Evolutionary conservation across 2,329 filamentous ascomycete species (phyloP), one percentile per base, ranked within the genome.

Genomic region (Nannizziopsis barbatae): DNA sequence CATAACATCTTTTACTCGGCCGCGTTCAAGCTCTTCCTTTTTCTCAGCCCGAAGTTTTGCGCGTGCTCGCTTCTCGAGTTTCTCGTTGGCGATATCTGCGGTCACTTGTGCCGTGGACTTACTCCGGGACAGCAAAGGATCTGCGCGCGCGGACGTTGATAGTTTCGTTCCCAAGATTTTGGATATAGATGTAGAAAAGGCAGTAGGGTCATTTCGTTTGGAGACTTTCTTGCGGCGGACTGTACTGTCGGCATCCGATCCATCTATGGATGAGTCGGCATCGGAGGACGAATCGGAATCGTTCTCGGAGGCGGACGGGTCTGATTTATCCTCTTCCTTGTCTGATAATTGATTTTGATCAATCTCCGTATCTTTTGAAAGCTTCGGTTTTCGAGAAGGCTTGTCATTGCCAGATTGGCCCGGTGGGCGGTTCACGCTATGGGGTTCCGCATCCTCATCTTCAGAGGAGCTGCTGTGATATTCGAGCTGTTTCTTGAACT

Each of bases 101-200:
- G 82, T 82, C 0, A 84, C 79, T 52, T 86, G 77, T 11, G 81
- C 77, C 1, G 88, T 88, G 9, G 77, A 76, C 52, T 79, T 80
- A 63, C 84, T 90, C 59, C 92, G 83, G 5, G 89, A 83, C 2
- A 98, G 75, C n/a, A 98, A 86, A 0, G 92, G 92, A 63, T 98
- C 92, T 47, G 81, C 75, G 18, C 89, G 84, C 62, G 87, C 87
- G 30, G 84, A 77, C 6, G 79, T 80, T 1, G 88, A 83, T 8
- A 96, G 75, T 69, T 96, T 96, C 43, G 87, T 90, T 49, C 81
- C 81, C 39, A 98, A 76, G 63, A 98, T 95, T 67, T 92, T 94
- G 57, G 85, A 84, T 59, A 98, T 87, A 44, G 88, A 95, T 1
- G 83, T 94, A 18, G 90, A 86, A 65, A 98, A 96, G 45, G 86